Percentiles rank a stretch among this genome's conserved stretches.
phyloP scores from a whole-genome alignment of 73 alveolate species.

The Stentor roeselii region DNA sequence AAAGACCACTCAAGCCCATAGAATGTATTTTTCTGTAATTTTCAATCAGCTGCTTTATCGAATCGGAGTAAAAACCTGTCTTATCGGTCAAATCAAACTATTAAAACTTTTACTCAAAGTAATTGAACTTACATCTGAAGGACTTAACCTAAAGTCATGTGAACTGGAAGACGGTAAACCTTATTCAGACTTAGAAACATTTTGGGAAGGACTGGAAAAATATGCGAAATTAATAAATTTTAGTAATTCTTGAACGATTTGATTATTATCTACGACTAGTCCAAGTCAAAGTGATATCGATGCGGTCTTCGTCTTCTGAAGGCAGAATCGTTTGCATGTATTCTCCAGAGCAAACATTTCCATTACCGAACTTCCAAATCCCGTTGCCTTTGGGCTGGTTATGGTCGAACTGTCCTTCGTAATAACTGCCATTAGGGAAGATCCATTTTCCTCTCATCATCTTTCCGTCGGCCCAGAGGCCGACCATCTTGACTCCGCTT shows the following conservation, averaged over 20 bases:
- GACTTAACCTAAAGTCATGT: neutral
- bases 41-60: neutral
- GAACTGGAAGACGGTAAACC: neutral
- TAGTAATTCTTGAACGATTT: too few species aligned
- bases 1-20: neutral
- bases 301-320: conserved; percentile 23
- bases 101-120: neutral
- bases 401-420: conserved; percentile 44
- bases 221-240: neutral
- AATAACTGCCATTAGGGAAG: conserved; percentile 54
- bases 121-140: neutral
- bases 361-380: conserved; percentile 31
- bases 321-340: conserved; percentile 25
- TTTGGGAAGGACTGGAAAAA: neutral
- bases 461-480: conserved; percentile 57
- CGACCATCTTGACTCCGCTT: conserved; percentile 64
- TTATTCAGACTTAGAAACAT: neutral
- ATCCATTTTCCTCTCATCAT: conserved; percentile 74
- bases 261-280: conserved; percentile 2
- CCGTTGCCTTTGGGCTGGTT: conserved; percentile 50
- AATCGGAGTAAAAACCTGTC: neutral
- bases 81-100: neutral
- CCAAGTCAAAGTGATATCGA: conserved; percentile 12
- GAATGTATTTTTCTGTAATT: neutral
- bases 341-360: conserved; percentile 18